A percentile compares a stretch with the other conserved stretches of the same genome.
Evolutionary conservation across 441 rosid genomes (phyloP).

Genomic region (Raphanus hybrid): DNA sequence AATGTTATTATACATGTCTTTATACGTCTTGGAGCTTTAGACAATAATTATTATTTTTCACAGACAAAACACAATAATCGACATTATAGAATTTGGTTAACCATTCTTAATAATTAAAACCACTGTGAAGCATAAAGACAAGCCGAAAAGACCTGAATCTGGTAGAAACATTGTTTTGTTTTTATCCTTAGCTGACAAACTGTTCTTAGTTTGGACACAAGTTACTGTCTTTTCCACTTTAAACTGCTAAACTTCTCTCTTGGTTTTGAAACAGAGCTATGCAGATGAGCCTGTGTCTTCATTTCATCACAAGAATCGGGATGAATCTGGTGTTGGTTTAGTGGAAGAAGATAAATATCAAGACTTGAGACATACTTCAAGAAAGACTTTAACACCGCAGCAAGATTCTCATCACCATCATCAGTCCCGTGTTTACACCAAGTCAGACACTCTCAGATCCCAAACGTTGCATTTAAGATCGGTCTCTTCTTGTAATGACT

Average conservation of each 20-base stretch:
- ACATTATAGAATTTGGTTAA: background rate
- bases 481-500: constrained; percentile 69
- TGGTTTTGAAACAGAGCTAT: constrained; percentile 66
- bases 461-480: constrained; percentile 54
- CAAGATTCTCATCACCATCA: too few species aligned
- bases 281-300: constrained; percentile 67
- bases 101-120: constrained; percentile 17
- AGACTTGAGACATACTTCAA: constrained; percentile 37
- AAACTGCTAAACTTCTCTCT: constrained; percentile 19
- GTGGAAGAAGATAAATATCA: constrained; percentile 48
- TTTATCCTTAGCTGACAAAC: constrained; percentile 31
- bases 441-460: constrained; percentile 47
- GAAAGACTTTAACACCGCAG: too few species aligned
- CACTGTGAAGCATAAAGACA: constrained; percentile 32
- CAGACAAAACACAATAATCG: background rate
- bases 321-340: constrained; percentile 53
- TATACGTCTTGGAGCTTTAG: constrained; percentile 28
- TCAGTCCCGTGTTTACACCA: too few species aligned
- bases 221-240: constrained; percentile 11
- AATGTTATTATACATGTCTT: constrained; percentile 17
- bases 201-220: constrained; percentile 21
- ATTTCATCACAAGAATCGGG: constrained; percentile 69
- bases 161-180: constrained; percentile 35
- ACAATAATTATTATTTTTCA: background rate
- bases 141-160: constrained; percentile 38